Conservation (phyloP, 177 flowering plant genomes). For the Vitis hybrid region DNA sequence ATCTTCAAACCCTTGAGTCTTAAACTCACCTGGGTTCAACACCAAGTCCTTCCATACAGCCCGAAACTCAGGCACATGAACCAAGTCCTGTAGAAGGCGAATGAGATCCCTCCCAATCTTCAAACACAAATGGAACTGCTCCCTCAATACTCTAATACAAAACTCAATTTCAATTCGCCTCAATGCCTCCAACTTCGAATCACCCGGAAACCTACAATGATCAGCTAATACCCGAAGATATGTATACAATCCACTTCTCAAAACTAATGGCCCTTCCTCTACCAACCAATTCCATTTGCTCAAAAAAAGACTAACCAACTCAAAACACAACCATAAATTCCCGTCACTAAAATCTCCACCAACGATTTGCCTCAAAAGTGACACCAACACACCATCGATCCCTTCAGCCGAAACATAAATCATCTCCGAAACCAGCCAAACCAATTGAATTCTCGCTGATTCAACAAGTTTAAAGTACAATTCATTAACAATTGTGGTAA, state of each 20-base stretch:
- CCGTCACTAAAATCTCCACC: conserved; percentile 76
- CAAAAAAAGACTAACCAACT: conserved; percentile 45
- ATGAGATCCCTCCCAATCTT: conserved; percentile 80
- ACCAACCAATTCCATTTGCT: conserved; percentile 55
- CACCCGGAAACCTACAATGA: conserved; percentile 47
- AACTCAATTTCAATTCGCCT: conserved; percentile 64
- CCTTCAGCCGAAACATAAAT: conserved; percentile 54
- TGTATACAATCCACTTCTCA: conserved; percentile 55
- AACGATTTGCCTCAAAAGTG: conserved; percentile 68
- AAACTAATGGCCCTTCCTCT: conserved; percentile 46
- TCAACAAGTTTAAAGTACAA: conserved; percentile 53
- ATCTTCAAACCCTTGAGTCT: conserved; percentile 49
- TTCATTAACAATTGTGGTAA: conserved; percentile 42
- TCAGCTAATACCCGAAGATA: conserved; percentile 72
- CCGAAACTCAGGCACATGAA: conserved; percentile 67
- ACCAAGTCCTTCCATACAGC: conserved; percentile 69
- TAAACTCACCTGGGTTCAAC: conserved; percentile 46
- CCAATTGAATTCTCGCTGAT: conserved; percentile 44
- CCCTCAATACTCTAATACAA: conserved; percentile 67
- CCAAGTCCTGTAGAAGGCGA: conserved; percentile 69
- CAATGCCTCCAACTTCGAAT: conserved; percentile 38
- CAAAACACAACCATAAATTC: conserved; percentile 73
- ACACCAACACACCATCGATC: conserved; percentile 50
- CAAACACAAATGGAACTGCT: conserved; percentile 59
- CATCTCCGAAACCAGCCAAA: conserved; percentile 55